Percentiles rank a stretch among this genome's conserved stretches.
Conservation (phyloP, 2,329 filamentous ascomycete genomes). For the Diaporthe humulicola region DNA sequence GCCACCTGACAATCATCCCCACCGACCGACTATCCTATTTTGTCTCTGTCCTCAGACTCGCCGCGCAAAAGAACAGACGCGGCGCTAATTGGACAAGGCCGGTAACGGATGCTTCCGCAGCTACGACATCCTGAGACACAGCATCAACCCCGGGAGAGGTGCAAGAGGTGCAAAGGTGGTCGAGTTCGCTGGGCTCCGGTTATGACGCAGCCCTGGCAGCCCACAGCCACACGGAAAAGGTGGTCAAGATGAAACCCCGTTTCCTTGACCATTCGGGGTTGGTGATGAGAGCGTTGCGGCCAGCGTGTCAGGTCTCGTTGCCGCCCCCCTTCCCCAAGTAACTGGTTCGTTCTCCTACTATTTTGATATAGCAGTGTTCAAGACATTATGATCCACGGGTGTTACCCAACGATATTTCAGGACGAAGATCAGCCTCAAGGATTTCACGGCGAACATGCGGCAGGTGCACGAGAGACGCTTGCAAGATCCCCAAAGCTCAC, state of each 20-base stretch:
- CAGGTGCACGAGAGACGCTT: slow-evolving; percentile 4
- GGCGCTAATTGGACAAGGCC: slow-evolving; percentile 8
- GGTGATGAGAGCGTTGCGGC: background rate
- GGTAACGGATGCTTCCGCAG: slow-evolving; percentile 17
- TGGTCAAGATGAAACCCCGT: slow-evolving; percentile 16
- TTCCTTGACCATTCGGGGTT: background rate
- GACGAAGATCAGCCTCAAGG: slow-evolving; percentile 10
- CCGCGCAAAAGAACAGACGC: background rate
- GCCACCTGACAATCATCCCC: background rate
- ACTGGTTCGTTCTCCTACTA: background rate
- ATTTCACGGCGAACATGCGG: background rate
- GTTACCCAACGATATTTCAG: slow-evolving; percentile 20
- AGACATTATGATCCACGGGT: slow-evolving; percentile 19
- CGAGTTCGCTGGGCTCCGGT: background rate
- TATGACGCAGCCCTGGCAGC: slow-evolving; percentile 23
- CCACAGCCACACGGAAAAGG: slow-evolving; percentile 1
- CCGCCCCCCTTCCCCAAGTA: background rate
- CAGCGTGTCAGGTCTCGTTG: slow-evolving; percentile 10
- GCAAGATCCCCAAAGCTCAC: background rate
- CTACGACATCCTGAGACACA: slow-evolving; percentile 22
- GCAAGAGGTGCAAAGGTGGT: too few species aligned
- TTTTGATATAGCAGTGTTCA: background rate
- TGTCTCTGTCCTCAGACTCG: background rate
- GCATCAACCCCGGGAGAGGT: slow-evolving; percentile 11
- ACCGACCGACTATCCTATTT: background rate